Conservation (phyloP, 1,284 basidiomycete genomes). For the Fomes fomentarius region DNA sequence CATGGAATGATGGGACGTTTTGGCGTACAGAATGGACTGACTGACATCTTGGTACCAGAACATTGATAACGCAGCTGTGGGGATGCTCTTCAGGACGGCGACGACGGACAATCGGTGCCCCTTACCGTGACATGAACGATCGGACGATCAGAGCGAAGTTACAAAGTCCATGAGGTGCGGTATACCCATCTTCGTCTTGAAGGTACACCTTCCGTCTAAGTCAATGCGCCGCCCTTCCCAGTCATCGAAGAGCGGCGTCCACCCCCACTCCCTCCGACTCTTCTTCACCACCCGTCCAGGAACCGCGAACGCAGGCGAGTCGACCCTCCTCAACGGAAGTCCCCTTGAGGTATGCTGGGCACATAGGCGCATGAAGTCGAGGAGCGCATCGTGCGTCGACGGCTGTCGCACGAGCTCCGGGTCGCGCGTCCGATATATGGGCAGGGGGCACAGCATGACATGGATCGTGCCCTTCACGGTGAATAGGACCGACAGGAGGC, state of each 20-base stretch:
- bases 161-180: not conserved
- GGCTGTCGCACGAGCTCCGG: not conserved
- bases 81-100: no score
- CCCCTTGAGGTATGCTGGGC: not conserved
- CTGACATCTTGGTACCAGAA: no score
- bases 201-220: not conserved
- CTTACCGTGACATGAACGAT: no score
- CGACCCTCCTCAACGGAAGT: not conserved
- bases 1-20: no score
- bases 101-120: no score
- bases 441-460: not conserved
- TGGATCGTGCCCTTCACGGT: not conserved
- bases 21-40: no score
- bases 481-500: not conserved
- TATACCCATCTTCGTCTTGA: not conserved
- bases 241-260: not conserved
- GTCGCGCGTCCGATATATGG: not conserved
- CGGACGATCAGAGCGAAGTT: not conserved
- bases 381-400: not conserved
- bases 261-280: not conserved
- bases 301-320: not conserved
- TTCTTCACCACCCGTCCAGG: not conserved
- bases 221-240: not conserved
- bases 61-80: no score
- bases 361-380: not conserved